These are phyloP conservation scores for Hemisphaericaspora xylofermentans DNA, from an alignment of 1,139 yeast genomes.

Conservation along the genomic window DNA sequence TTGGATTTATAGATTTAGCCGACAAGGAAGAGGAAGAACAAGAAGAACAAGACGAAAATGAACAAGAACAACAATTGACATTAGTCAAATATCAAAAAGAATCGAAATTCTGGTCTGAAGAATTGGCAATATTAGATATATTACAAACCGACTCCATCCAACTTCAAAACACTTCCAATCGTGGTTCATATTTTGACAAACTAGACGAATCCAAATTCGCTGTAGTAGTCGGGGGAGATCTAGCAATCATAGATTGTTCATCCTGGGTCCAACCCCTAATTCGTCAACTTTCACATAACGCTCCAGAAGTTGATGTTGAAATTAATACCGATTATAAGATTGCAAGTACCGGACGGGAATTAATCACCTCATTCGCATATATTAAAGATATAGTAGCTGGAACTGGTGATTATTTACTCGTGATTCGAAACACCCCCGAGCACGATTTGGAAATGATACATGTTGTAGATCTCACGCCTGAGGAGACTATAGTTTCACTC, in stretches of 20 bases:
- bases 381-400: slow-evolving; percentile 26
- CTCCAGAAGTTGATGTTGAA: slow-evolving; percentile 5
- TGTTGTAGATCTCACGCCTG: slow-evolving; percentile 7
- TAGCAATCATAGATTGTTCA: slow-evolving; percentile 13
- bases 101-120: slow-evolving; percentile 14
- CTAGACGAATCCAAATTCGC: slow-evolving; percentile 12
- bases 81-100: slow-evolving; percentile 3
- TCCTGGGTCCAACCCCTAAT: slow-evolving; percentile 14
- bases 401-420: slow-evolving; percentile 26
- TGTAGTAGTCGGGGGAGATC: slow-evolving; percentile 8
- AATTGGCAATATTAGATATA: slow-evolving; percentile 15
- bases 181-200: slow-evolving; percentile 7
- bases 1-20: slow-evolving; percentile 36
- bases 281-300: slow-evolving; percentile 3
- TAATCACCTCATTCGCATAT: slow-evolving; percentile 16
- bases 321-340: slow-evolving; percentile 9
- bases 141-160: slow-evolving; percentile 17
- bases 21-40: slow-evolving; percentile 18
- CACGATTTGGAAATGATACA: slow-evolving; percentile 17
- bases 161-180: background rate
- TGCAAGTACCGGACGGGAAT: slow-evolving; percentile 9
- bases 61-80: slow-evolving; percentile 1
- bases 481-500: background rate
- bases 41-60: slow-evolving; percentile 8
- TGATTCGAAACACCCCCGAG: slow-evolving; percentile 9